These are phyloP conservation scores for Aureoboletus auriporus DNA, from an alignment of 768 basidiomycete genomes.

Conservation along the genomic window DNA sequence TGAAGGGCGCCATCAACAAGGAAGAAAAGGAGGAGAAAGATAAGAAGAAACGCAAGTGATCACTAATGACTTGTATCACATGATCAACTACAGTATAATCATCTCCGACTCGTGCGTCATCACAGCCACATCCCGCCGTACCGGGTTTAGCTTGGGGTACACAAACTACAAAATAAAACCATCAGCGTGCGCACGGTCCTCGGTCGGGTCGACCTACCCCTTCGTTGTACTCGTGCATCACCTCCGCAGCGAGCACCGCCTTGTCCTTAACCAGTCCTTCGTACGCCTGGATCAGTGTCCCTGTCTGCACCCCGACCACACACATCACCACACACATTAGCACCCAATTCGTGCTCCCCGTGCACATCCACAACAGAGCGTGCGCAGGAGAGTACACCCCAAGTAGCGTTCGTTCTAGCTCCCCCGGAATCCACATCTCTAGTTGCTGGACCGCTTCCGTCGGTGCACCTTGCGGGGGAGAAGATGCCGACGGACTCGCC, in stretches of 20 bases:
- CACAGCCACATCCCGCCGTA: slow-evolving; percentile 73
- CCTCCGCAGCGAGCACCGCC: slow-evolving; percentile 70
- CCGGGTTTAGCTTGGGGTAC: slow-evolving; percentile 72
- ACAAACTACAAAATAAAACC: slow-evolving; percentile 58
- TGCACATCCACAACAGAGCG: slow-evolving; percentile 67
- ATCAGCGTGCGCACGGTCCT: not conserved
- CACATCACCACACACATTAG: slow-evolving; percentile 67
- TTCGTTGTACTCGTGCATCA: slow-evolving; percentile 80
- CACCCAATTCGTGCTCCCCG: slow-evolving; percentile 73
- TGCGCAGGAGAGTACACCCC: slow-evolving; percentile 78
- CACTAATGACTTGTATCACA: not conserved
- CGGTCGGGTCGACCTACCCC: slow-evolving; percentile 44
- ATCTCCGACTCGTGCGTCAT: slow-evolving; percentile 87
- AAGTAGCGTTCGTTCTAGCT: slow-evolving; percentile 66
- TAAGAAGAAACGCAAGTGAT: slow-evolving; percentile 4
- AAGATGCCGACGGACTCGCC: slow-evolving; percentile 33
- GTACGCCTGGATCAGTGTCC: slow-evolving; percentile 38
- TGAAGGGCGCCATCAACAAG: slow-evolving; percentile 51
- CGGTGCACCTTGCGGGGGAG: slow-evolving; percentile 33
- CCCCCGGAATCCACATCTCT: slow-evolving; percentile 74
- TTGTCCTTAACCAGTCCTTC: slow-evolving; percentile 68
- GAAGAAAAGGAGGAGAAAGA: not conserved
- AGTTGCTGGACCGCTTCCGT: slow-evolving; percentile 66
- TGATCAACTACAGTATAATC: slow-evolving; percentile 17
- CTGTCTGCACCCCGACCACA: slow-evolving; percentile 60